A percentile compares a stretch with the other conserved stretches of the same genome.
phyloP scores from a whole-genome alignment of 257 asterid species.

The Dorcoceras hygrometricum region DNA sequence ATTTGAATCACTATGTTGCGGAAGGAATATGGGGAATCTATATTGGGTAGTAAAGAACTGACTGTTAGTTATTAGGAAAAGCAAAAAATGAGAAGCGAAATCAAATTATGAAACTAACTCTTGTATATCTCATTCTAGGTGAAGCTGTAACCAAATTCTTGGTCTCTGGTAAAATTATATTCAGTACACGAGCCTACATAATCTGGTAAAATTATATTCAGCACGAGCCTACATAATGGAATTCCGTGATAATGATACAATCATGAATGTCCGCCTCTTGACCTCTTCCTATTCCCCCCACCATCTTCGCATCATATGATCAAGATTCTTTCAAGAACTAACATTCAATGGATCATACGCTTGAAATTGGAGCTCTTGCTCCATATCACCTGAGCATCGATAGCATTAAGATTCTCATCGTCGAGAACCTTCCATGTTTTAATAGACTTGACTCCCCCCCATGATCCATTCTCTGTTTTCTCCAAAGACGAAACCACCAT shows the following conservation, averaged over 20 bases:
- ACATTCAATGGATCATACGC: constrained; percentile 16
- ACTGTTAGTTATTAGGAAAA: too few species aligned
- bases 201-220: not conserved
- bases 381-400: constrained; percentile 83
- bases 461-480: constrained; percentile 60
- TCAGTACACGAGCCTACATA: not conserved
- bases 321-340: constrained; percentile 5
- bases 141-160: constrained; percentile 1
- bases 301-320: not conserved
- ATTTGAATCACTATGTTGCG: not conserved
- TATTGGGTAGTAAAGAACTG: too few species aligned
- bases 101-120: too few species aligned
- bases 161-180: not conserved
- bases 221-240: not conserved
- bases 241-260: not conserved
- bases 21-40: not conserved
- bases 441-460: constrained; percentile 79
- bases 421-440: constrained; percentile 90
- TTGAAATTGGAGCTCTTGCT: constrained; percentile 50
- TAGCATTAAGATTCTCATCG: constrained; percentile 55
- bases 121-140: not conserved
- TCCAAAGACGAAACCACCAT: constrained; percentile 74
- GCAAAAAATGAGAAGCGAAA: too few species aligned
- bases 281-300: not conserved
- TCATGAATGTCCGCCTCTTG: not conserved